Evolutionary conservation across 2,329 filamentous ascomycete genomes (phyloP), one percentile per base, ranked within the genome.

Genomic region (Fusarium devonianum): DNA sequence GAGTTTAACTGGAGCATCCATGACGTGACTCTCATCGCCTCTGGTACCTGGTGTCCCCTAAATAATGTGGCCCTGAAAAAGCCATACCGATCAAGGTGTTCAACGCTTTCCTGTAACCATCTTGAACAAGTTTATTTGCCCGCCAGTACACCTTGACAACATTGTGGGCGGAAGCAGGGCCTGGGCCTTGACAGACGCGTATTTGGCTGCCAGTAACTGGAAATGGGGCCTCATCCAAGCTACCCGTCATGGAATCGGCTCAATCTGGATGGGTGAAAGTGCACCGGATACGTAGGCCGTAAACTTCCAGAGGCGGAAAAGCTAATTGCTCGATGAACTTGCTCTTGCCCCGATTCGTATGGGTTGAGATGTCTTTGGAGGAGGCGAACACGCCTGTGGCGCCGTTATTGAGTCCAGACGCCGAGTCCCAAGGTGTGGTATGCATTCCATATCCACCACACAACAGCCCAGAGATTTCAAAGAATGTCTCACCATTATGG

Each of bases 261-360:
- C n/a, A n/a, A n/a, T n/a, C n/a, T n/a, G n/a, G n/a, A n/a, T n/a
- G n/a, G n/a, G n/a, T n/a, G n/a, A n/a, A n/a, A n/a, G n/a, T n/a
- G n/a, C n/a, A n/a, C n/a, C n/a, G n/a, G n/a, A n/a, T n/a, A n/a
- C n/a, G n/a, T n/a, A 44, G 19, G n/a, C 28, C 14, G 12, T 17
- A 14, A 26, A 19, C n/a, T 18, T 26, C 16, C n/a, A 14, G 9
- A 28, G 18, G 17, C 19, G 33, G 42, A 30, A 45, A 45, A 14
- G n/a, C 7, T 10, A 8, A 12, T 30, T 10, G 7, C 34, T 36
- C 18, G 18, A 25, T 38, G 23, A 21, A n/a, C 18, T 30, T 14
- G 17, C 17, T 18, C 26, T 9, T 39, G 33, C 7, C 33, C 38
- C 17, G 17, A 50, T 58, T 43, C 49, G 47, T 33, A 4, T 29